phyloP scores from a whole-genome alignment of 164 flowering plant species.

The Cinnamomum micranthum region DNA sequence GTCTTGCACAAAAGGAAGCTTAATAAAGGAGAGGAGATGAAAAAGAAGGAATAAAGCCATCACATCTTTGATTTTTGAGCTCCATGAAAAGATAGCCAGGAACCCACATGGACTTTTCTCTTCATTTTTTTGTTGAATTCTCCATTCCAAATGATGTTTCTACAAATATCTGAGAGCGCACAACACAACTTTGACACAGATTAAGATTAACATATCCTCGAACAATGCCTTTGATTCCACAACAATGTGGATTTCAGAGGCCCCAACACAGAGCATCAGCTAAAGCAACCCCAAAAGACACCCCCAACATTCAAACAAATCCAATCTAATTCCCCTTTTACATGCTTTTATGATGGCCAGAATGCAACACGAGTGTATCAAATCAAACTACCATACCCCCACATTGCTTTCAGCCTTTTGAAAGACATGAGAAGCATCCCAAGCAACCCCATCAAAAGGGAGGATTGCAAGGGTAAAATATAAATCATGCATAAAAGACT shows the following conservation, averaged over 20 bases:
- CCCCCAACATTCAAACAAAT: conserved; percentile 30
- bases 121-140: background rate
- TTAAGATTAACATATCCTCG: conserved; percentile 5
- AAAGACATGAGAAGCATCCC: conserved; percentile 31
- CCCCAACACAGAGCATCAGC: conserved; percentile 11
- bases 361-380: conserved; percentile 36
- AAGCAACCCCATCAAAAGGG: conserved; percentile 25
- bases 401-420: conserved; percentile 41
- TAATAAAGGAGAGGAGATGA: background rate
- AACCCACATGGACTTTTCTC: background rate
- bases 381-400: conserved; percentile 28
- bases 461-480: conserved; percentile 2
- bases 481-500: conserved; percentile 11
- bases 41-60: background rate
- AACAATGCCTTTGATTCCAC: background rate
- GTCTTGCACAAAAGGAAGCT: background rate
- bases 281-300: conserved; percentile 10
- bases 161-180: background rate
- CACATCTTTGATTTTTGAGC: conserved; percentile 1
- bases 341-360: conserved; percentile 31
- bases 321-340: conserved; percentile 27
- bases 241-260: background rate
- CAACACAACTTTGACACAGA: conserved; percentile 6
- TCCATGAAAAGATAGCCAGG: background rate
- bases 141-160: conserved; percentile 1